Conservation (phyloP, 148 eudicot species). For the Vaccinium vitisidaea region DNA sequence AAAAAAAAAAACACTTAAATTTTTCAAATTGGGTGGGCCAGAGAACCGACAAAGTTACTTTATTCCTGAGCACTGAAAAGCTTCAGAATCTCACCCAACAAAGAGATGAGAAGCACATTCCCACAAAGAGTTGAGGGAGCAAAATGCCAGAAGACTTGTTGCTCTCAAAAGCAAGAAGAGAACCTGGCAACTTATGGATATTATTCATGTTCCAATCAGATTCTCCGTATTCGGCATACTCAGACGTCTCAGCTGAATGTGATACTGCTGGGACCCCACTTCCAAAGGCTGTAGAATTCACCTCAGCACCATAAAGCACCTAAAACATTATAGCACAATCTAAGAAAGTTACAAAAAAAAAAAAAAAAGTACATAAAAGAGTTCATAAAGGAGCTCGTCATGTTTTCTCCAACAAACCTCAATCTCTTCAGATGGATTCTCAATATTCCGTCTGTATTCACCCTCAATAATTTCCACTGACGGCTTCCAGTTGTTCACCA, state of each 20-base stretch:
- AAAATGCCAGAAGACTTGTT: conserved; percentile 31
- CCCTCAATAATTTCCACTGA: conserved; percentile 61
- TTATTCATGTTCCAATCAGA: conserved; percentile 72
- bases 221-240: conserved; percentile 30
- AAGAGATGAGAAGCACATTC: conserved; percentile 85
- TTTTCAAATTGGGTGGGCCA: neutral
- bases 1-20: neutral
- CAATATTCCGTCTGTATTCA: conserved; percentile 73
- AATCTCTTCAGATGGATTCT: conserved; percentile 65
- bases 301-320: conserved; percentile 60
- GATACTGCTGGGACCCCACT: conserved; percentile 33
- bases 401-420: conserved; percentile 48
- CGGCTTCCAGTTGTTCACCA: conserved; percentile 28
- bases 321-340: conserved; percentile 27
- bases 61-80: neutral
- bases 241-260: conserved; percentile 23
- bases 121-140: conserved; percentile 56
- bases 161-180: conserved; percentile 69
- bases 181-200: conserved; percentile 55
- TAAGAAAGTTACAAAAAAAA: conserved; percentile 2
- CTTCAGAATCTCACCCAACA: conserved; percentile 70
- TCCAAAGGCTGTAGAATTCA: conserved; percentile 29
- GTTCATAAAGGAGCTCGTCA: neutral
- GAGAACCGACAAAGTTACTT: neutral
- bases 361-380: neutral